Evolutionary conservation across 139 green algal genomes (phyloP), one percentile per base, ranked within the genome.

Genomic region (Zygnema circumcarinatum): DNA sequence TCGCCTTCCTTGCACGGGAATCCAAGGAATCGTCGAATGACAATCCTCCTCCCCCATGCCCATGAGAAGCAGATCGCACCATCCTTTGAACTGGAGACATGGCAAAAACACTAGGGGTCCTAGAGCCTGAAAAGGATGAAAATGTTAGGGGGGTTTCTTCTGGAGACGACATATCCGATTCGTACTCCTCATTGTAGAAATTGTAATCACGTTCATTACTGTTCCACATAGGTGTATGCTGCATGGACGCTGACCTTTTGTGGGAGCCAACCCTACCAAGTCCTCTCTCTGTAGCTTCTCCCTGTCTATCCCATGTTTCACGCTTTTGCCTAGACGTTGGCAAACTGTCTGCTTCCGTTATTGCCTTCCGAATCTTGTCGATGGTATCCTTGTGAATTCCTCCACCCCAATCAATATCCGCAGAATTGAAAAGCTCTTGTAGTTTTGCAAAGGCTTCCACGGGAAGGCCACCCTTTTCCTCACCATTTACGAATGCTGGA

Each of bases 341-440:
- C 47, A 62, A 62, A 62, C 47, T 75, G 38, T 56, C 38, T 1
- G 76, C 38, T 11, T 56, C 38, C 33, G 67, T 35, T 54, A 84
- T 33, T 36, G 39, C 31, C 33, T 67, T 54, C 38, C 76, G 76
- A 21, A 84, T 84, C 76, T 84, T 36, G 25, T 84, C 76, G 53
- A 81, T 38, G 74, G 74, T 40, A 40, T 38, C 31, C 2, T n/a
- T n/a, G n/a, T n/a, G 21, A 40, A 38, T 81, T 25, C 29, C 54
- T n/a, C 56, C 74, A 29, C 56, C 74, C 1, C 35, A 40, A 2
- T 32, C 35, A 39, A 68, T 80, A 20, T 52, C n/a, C 2, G 52
- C 79, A 22, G 25, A 25, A 36, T 56, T 88, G 2, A 88, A 88
- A 1, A 88, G 29, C 74, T 88, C 83, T 53, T 88, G 79, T 36